These are phyloP conservation scores for Apiotrichum sp. DNA, from an alignment of 1,284 basidiomycete species.

Conservation along the genomic window DNA sequence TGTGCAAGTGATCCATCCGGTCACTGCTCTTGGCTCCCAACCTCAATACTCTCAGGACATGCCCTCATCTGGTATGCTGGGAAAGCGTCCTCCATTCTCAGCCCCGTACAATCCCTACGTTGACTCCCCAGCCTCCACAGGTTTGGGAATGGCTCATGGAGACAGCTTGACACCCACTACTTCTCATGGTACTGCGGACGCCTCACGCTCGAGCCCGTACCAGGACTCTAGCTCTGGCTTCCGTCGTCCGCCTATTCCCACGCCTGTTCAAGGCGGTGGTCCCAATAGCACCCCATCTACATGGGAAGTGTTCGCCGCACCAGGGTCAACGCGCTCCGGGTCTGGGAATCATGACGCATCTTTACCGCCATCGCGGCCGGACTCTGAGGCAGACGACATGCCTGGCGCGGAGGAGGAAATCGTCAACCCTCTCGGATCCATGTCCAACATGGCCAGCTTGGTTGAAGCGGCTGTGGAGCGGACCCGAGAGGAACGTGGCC, in stretches of 20 bases:
- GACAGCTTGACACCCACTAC: not conserved
- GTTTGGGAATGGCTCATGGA: too few species aligned
- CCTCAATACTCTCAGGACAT: not conserved
- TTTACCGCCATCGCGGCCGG: slow-evolving; percentile 37
- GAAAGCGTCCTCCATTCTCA: not conserved
- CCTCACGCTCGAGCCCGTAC: not conserved
- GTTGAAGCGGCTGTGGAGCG: slow-evolving; percentile 46
- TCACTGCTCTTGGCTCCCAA: slow-evolving; percentile 1
- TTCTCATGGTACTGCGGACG: not conserved
- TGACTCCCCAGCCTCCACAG: not conserved
- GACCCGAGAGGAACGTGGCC: slow-evolving; percentile 34
- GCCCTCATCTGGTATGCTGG: not conserved
- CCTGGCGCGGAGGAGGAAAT: slow-evolving; percentile 39
- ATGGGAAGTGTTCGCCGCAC: slow-evolving; percentile 9
- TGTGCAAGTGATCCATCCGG: slow-evolving; percentile 8
- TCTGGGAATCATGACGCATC: slow-evolving; percentile 23
- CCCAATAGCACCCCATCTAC: not conserved
- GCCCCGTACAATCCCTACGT: slow-evolving; percentile 10
- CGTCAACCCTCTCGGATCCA: slow-evolving; percentile 41
- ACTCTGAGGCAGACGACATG: slow-evolving; percentile 37
- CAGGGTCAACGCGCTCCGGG: not conserved
- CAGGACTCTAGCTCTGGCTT: not conserved
- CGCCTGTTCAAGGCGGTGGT: not conserved
- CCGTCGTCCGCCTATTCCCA: not conserved
- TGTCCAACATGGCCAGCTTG: slow-evolving; percentile 46